phyloP scores from a whole-genome alignment of 1,284 basidiomycete genomes.

The Sporisorium graminicola region DNA sequence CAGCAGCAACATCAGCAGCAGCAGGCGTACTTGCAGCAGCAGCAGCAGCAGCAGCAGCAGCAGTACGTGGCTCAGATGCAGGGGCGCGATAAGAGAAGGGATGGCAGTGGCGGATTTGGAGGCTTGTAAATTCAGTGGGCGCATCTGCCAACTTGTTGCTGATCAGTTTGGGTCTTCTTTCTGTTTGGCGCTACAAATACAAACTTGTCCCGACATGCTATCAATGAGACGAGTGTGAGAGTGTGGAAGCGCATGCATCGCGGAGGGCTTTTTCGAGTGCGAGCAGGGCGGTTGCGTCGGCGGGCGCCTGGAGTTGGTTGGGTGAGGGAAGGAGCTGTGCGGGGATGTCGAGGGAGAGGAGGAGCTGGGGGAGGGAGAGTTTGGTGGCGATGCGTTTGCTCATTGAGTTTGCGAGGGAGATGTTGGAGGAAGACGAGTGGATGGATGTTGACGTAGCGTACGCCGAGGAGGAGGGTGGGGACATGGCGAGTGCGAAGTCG shows the following conservation, averaged over 20 bases:
- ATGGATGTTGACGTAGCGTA: constrained; percentile 5
- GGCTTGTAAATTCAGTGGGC: constrained; percentile 18
- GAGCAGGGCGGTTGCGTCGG: constrained; percentile 45
- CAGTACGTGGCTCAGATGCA: constrained; percentile 24
- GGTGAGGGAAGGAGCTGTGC: constrained; percentile 8
- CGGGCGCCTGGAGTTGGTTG: constrained; percentile 11
- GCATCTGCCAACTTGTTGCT: too few species aligned
- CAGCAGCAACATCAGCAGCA: constrained; percentile 33
- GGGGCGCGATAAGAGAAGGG: constrained; percentile 20
- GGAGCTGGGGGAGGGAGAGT: constrained; percentile 44
- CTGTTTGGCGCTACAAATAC: background rate
- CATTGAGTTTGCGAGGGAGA: constrained; percentile 19
- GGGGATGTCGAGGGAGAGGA: constrained; percentile 54
- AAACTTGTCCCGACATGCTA: background rate
- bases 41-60: constrained; percentile 30
- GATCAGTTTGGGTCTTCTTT: too few species aligned
- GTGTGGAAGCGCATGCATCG: constrained; percentile 23
- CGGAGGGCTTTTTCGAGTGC: constrained; percentile 47
- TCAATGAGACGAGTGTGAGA: background rate
- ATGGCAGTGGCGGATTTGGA: constrained; percentile 24
- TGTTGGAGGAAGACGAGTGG: constrained; percentile 9
- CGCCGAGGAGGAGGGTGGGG: background rate
- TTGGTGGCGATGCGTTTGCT: constrained; percentile 29
- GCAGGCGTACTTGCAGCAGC: constrained; percentile 30
- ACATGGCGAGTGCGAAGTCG: constrained; percentile 54